Base-by-base conservation (phyloP, 148 eudicot species). In the Fagopyrum esculentum region DNA sequence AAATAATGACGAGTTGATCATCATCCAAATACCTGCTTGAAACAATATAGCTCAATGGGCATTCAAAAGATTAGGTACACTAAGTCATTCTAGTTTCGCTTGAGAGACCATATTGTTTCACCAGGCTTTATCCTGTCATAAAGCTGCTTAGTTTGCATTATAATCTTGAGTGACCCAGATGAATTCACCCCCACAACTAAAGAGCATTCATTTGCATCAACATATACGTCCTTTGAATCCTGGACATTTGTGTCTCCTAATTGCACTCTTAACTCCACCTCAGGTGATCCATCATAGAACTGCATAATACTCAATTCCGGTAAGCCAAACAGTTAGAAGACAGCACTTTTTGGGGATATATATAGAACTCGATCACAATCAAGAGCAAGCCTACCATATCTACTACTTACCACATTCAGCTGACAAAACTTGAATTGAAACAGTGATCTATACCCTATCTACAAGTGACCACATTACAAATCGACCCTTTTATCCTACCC, bases 81-180 rank as follows among this genome's bases (percentile, higher is more conserved):
- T 10, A 22, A 68, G 17, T 66, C 35, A 69, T 15, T 22, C 29
- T 71, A 75, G 50, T 4, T 57, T 71, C 40, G 52, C 68, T 76
- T 52, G 69, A 82, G 72, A 44, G 59, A 94, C 98, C 98, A 94
- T 87, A 94, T 94, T 78, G 97, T 94, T 84, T 94, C 98, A 72
- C 86, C 88, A 77, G 98, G 92, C 81, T 94, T 94, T 76, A 94
- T 89, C 83, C 83, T 87, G 15, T 82, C 90, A 77, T 88, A 94
- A 49, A 94, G 88, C 66, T 80, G 82, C 57, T 83, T 78, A 47
- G 91, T 89, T 73, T 91, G 93, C 87, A 94, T 84, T 76, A 92
- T 82, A 80, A 90, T 85, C 81, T 73, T 80, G 51, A 78, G 63
- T 17, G 80, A 77, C 73, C 87, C 98, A 47, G 87, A 81, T 30